These are phyloP conservation scores for Gonium pectorale DNA, from an alignment of 139 green algal genomes.

Conservation along the genomic window DNA sequence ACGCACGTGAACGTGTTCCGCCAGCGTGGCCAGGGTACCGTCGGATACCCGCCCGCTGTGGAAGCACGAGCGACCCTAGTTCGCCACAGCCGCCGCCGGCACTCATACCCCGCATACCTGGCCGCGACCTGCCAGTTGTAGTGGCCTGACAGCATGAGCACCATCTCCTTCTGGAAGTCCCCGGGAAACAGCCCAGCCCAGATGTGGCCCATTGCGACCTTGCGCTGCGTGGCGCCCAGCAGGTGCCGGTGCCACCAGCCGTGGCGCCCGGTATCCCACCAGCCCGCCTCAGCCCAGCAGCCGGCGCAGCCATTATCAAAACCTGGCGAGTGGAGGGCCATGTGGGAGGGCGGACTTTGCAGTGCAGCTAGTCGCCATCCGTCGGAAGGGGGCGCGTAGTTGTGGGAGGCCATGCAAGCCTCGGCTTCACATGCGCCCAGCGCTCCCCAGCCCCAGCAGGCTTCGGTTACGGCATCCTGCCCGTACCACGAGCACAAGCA, in stretches of 20 bases:
- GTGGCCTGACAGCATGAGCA: not conserved
- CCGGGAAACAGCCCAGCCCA: not conserved
- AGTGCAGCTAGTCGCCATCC: not conserved
- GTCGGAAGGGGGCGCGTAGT: not conserved
- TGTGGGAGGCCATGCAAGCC: not conserved
- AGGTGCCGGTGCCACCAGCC: constrained; percentile 3
- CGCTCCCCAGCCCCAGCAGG: too few species aligned
- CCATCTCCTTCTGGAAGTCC: not conserved
- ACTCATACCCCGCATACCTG: too few species aligned
- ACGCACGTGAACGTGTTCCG: too few species aligned
- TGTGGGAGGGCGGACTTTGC: not conserved
- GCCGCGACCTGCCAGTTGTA: not conserved
- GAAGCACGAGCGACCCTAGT: too few species aligned
- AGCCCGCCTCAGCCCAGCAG: not conserved
- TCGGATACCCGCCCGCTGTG: too few species aligned
- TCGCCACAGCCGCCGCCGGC: too few species aligned
- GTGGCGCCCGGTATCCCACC: not conserved
- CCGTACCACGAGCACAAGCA: too few species aligned
- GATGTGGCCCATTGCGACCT: not conserved
- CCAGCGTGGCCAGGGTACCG: too few species aligned
- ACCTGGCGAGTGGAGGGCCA: not conserved
- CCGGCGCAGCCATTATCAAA: not conserved
- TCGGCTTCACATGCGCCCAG: too few species aligned
- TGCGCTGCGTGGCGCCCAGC: not conserved
- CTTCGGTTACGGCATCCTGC: not conserved